Conservation (phyloP, 305 asterid species). For the Fraxinus xanthoxyloides region DNA sequence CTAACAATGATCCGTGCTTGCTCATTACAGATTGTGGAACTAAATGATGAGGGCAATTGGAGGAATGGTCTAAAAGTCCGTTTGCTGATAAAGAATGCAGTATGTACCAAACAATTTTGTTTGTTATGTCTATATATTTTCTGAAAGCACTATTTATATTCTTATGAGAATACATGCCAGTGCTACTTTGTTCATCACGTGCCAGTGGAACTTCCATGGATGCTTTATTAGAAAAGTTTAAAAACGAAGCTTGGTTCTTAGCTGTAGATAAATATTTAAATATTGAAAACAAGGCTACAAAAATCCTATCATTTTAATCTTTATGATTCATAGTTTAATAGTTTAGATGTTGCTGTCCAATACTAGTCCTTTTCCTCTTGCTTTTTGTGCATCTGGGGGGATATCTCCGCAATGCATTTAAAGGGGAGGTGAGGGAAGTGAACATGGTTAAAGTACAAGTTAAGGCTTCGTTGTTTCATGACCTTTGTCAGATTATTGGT, state of each 20-base stretch:
- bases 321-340: neutral
- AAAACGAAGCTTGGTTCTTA: neutral
- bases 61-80: conserved; percentile 84
- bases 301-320: neutral
- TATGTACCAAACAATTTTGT: conserved; percentile 30
- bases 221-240: neutral
- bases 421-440: neutral
- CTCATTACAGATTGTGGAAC: conserved; percentile 55
- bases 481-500: conserved; percentile 3
- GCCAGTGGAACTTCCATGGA: neutral
- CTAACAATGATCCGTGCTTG: conserved; percentile 8
- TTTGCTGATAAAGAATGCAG: conserved; percentile 55
- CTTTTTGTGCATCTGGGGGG: neutral
- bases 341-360: neutral
- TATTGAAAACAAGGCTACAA: neutral
- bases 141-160: neutral
- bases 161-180: conserved; percentile 4
- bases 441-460: neutral
- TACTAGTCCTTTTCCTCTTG: neutral
- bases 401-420: neutral
- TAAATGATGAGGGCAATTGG: conserved; percentile 79
- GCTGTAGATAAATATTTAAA: neutral
- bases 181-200: neutral
- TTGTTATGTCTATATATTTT: conserved; percentile 1
- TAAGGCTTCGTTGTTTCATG: conserved; percentile 2